Evolutionary conservation across 257 asterid species (phyloP), one percentile per base, ranked within the genome.

Genomic region (Cinchona pubescens): DNA sequence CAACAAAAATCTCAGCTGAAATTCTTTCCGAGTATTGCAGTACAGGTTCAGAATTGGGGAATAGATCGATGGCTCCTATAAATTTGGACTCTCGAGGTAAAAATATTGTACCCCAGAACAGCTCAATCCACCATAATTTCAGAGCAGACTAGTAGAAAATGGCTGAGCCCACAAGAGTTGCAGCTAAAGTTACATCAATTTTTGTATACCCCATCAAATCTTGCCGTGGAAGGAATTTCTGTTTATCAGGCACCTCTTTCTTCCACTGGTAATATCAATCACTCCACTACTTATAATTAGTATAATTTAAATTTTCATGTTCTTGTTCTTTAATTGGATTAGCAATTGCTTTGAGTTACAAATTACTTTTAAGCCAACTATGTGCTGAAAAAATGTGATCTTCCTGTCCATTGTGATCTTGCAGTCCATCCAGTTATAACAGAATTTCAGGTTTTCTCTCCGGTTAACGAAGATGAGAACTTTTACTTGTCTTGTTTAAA

Each of bases 121-220:
- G 61, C 62, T 56, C 5, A 23, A 7, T 2, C 29, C 30, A 23
- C 61, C 61, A 55, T 55, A 55, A 48, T 51, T 21, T 55, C 60
- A 55, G 61, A 56, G 62, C 62, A 56, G 62, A 56, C 13, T n/a
- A n/a, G 58, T 65, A 65, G 51, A 59, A 51, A n/a, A 81, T 82
- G 81, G 49, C 77, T 34, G 82, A 78, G 11, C 53, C 60, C 45
- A 70, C 13, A 27, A 25, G 45, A 19, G 75, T 37, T 42, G 85
- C 43, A 68, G 90, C 87, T 7, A 81, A 59, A 38, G 87, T 92
- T 74, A 83, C 80, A 35, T 82, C 91, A 21, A 81, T 92, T 6
- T 86, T 84, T 8, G 82, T 92, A 14, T 90, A 88, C 77, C 97
- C 97, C 3, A 78, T 92, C 76, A 92, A 92, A 79, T 92, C 97